Percentiles rank a stretch among this genome's conserved stretches.
These are phyloP conservation scores for Sinapis alba DNA, from an alignment of 441 rosid species.

Conservation along the genomic window DNA sequence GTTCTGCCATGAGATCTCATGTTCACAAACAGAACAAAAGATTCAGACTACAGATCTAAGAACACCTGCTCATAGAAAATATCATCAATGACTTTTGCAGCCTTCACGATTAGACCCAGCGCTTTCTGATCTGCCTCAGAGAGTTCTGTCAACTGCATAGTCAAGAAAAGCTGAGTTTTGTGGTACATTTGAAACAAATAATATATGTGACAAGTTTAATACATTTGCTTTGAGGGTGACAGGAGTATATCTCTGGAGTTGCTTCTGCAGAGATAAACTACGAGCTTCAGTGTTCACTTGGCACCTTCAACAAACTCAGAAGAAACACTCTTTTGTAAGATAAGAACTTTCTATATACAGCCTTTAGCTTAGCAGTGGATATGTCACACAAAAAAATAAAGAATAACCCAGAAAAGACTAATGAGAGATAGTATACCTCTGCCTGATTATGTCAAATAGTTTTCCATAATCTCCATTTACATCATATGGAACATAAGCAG, in stretches of 20 bases:
- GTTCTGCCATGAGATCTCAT: conserved; percentile 19
- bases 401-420: conserved; percentile 1
- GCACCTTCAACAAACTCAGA: conserved; percentile 61
- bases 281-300: conserved; percentile 55
- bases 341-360: conserved; percentile 14
- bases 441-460: conserved; percentile 65
- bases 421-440: conserved; percentile 54
- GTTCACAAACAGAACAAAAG: not conserved
- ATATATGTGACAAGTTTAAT: conserved; percentile 10
- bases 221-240: conserved; percentile 84
- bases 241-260: conserved; percentile 73
- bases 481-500: conserved; percentile 79
- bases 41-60: conserved; percentile 11
- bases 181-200: conserved; percentile 4
- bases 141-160: conserved; percentile 76
- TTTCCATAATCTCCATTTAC: conserved; percentile 68
- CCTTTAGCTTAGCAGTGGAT: not conserved
- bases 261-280: conserved; percentile 67
- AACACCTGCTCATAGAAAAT: conserved; percentile 85
- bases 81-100: conserved; percentile 82
- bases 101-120: conserved; percentile 65
- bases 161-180: conserved; percentile 7
- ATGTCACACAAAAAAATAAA: not conserved
- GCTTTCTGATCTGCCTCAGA: conserved; percentile 70
- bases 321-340: conserved; percentile 18